Base-by-base conservation (phyloP, 2,329 filamentous ascomycete genomes). In the Beauveria rudraprayagi region DNA sequence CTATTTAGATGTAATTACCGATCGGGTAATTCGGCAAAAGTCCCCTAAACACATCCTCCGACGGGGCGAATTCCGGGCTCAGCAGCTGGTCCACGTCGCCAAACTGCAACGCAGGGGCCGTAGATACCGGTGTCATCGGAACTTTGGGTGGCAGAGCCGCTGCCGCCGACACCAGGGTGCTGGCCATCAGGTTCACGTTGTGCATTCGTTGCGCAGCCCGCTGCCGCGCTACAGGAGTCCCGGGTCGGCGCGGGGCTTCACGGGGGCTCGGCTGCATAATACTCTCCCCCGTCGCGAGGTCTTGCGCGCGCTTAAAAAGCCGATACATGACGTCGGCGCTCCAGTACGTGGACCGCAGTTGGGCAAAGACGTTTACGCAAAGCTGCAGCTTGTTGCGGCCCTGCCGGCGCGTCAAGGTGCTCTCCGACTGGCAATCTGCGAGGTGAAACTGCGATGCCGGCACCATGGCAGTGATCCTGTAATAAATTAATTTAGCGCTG, bases 301-400 rank as follows among this genome's bases (percentile, higher is more conserved):
- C 34, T 34, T 56, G 59, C 16, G 59, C 59, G 2, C 59, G 51
- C 11, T 56, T 19, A 14, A 61, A 61, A 7, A 61, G 3, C 2
- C 52, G 41, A n/a, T 61, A 56, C 59, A 61, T 61, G 44, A 61
- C 59, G 41, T 61, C 43, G 24, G 59, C 59, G 44, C 59, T 61
- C 51, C 51, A 56, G 17, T 61, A 61, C 26, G 51, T 56, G 16
- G 26, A 30, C 11, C 51, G 48, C 16, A 61, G 51, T 10, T 48
- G 11, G 7, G 40, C 50, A n/a, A 41, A 41, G 10, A 56, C 51
- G 9, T 22, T 4, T 14, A 61, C 41, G 51, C 51, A 61, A n/a
- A 56, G 30, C 59, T 50, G 59, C 7, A 61, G 41, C 41, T 41
- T 61, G n/a, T 56, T 53, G 16, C 28, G 44, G 9, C 50, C 59